phyloP scores from a whole-genome alignment of 306 rosid genomes.

The Cicer pinnatifidum region DNA sequence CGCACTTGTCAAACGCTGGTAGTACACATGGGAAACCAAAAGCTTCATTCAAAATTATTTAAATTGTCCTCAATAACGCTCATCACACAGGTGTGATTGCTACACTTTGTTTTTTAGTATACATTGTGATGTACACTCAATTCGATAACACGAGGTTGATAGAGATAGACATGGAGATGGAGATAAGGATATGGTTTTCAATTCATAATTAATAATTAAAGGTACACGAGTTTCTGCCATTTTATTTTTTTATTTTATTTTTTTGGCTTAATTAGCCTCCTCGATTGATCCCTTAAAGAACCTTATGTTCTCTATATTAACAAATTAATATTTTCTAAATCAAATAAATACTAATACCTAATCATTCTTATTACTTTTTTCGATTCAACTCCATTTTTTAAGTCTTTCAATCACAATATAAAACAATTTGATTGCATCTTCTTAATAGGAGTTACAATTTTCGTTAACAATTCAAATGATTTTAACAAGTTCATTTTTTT shows the following conservation, averaged over 20 bases:
- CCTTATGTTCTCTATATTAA: not conserved
- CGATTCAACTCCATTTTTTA: too few species aligned
- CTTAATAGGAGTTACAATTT: not conserved
- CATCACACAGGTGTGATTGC: conserved; percentile 39
- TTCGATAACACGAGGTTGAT: not conserved
- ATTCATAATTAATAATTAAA: not conserved
- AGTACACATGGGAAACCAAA: conserved; percentile 22
- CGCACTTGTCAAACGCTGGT: conserved; percentile 49
- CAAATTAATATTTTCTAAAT: too few species aligned
- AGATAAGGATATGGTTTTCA: conserved; percentile 4
- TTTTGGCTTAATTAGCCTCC: not conserved
- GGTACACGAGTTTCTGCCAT: not conserved
- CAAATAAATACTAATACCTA: too few species aligned
- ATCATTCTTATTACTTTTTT: too few species aligned
- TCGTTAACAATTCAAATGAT: not conserved
- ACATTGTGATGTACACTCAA: conserved; percentile 30
- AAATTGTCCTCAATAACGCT: conserved; percentile 12
- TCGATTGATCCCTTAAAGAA: not conserved
- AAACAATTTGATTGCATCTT: too few species aligned
- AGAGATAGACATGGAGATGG: not conserved
- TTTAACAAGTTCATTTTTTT: not conserved
- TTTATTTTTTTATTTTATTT: not conserved
- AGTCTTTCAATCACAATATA: too few species aligned
- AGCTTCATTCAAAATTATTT: conserved; percentile 28
- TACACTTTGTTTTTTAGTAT: conserved; percentile 41